Evolutionary conservation across 805 yeast species (phyloP), one percentile per base, ranked within the genome.

Genomic region (Gaillardinia entomophila): DNA sequence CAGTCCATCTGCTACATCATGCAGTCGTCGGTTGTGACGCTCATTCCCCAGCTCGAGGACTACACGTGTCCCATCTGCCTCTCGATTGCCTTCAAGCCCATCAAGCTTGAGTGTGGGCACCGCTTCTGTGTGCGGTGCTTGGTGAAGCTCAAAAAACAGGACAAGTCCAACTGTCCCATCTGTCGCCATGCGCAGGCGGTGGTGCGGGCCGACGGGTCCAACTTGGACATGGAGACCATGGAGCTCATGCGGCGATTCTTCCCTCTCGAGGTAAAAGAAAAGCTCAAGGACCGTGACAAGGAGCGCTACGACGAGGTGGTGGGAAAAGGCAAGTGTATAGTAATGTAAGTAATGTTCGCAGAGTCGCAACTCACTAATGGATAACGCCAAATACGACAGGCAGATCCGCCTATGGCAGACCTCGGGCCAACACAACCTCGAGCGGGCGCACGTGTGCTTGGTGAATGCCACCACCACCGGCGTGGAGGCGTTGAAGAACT

Each of bases 381-480:
- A n/a, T 43, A 34, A 30, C 26, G 28, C 26, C 28, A 37, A 78
- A 39, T 88, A 85, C 51, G 96, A 89, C 55, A 70, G 98, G 24
- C 97, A 90, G 51, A 60, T 90, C 37, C 71, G 97, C 24, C 60
- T 90, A 12, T 90, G 97, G 97, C 88, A 85, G 1, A 48, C 71
- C 0, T 55, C 68, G 8, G 98, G 97, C 3, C 98, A 90, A 48
- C 37, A 53, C 3, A 61, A 66, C 5, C 62, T 90, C 12, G 74
- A 74, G 20, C 46, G 51, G 2, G 63, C 89, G 0, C 77, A 71
- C 34, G 66, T 88, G 3, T 73, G 87, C 34, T 53, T 87, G 3
- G 45, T 87, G 2, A 74, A 76, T 28, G 77, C 77, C 4, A 63
- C 75, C 1, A 48, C 78, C 0, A 63, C 79, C 0, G 76, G 81